Conservation (phyloP, 2,329 filamentous ascomycete genomes). For the Volutella citrinella region DNA sequence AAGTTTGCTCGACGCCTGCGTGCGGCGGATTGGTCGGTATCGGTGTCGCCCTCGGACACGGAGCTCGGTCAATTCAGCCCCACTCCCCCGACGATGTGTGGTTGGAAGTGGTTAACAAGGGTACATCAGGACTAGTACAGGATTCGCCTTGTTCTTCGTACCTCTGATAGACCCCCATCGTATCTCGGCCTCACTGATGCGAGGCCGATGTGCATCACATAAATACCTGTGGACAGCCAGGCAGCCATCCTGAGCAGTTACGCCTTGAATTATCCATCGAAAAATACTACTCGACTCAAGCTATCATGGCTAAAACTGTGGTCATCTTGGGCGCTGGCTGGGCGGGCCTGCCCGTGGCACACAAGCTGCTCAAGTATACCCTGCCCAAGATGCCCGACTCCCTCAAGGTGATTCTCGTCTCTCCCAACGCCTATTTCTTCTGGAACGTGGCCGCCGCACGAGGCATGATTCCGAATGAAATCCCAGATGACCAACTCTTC, state of each 20-base stretch:
- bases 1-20: background rate
- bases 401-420: slow-evolving; percentile 51
- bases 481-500: slow-evolving; percentile 46
- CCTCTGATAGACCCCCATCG: no score
- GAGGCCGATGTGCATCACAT: no score
- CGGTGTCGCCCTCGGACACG: no score
- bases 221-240: no score
- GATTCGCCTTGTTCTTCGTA: background rate
- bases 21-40: background rate
- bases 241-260: background rate
- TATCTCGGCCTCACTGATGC: no score
- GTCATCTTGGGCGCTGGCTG: slow-evolving; percentile 52
- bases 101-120: no score
- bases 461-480: slow-evolving; percentile 46
- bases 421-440: slow-evolving; percentile 52
- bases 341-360: slow-evolving; percentile 48
- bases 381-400: slow-evolving; percentile 37
- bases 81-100: no score
- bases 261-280: background rate
- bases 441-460: slow-evolving; percentile 57
- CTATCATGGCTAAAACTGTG: slow-evolving; percentile 46
- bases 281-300: background rate
- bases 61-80: slow-evolving; percentile 28
- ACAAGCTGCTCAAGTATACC: slow-evolving; percentile 50
- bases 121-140: slow-evolving; percentile 8